Evolutionary conservation across 768 basidiomycete genomes (phyloP).

Genomic region (Podaxis mareebaensis): DNA sequence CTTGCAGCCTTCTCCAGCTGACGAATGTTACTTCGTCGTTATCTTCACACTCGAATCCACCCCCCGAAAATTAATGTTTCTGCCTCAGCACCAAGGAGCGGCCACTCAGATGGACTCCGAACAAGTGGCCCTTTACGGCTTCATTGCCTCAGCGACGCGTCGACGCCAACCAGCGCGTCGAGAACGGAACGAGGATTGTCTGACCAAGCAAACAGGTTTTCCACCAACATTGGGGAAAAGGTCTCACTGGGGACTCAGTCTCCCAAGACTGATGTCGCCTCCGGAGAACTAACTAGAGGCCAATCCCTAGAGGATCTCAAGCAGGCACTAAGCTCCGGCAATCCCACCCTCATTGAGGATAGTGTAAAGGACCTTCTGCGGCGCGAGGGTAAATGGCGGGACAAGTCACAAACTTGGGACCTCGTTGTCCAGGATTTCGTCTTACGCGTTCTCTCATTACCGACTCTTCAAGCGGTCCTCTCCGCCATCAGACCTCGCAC

Average conservation of each 20-base stretch:
- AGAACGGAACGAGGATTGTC: background rate
- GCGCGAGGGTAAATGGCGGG: background rate
- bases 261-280: background rate
- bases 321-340: constrained; percentile 1
- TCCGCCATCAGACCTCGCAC: background rate
- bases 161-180: background rate
- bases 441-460: constrained; percentile 6
- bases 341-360: constrained; percentile 3
- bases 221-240: background rate
- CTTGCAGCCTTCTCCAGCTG: constrained; percentile 34
- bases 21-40: constrained; percentile 80
- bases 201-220: background rate
- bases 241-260: background rate
- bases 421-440: constrained; percentile 7
- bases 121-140: background rate
- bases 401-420: background rate
- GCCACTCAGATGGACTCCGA: constrained; percentile 18
- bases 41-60: constrained; percentile 50
- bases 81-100: constrained; percentile 20
- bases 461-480: constrained; percentile 1
- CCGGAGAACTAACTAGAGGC: background rate
- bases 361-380: background rate
- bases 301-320: background rate
- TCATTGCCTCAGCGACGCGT: background rate
- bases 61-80: constrained; percentile 29